Conservation (phyloP, 2,329 filamentous ascomycete species). For the Fusarium lateritium region DNA sequence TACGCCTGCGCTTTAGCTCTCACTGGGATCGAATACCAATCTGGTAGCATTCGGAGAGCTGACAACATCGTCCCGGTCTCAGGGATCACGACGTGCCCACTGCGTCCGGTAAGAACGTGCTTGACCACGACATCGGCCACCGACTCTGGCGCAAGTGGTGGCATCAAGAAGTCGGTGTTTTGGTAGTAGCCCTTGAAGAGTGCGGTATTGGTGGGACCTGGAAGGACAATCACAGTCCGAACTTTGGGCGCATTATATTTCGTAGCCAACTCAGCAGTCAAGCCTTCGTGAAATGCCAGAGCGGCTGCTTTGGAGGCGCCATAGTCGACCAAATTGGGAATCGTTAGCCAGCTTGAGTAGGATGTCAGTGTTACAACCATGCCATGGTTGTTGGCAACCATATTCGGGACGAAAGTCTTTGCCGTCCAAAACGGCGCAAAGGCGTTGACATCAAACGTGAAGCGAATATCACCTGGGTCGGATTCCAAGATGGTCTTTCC, state of each 20-base stretch:
- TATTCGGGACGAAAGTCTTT: slow-evolving; percentile 76
- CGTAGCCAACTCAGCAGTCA: slow-evolving; percentile 70
- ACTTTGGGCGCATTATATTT: slow-evolving; percentile 75
- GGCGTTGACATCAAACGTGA: slow-evolving; percentile 80
- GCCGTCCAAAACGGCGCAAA: slow-evolving; percentile 77
- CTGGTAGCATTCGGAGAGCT: slow-evolving; percentile 68
- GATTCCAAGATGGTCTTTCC: slow-evolving; percentile 73
- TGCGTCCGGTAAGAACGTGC: slow-evolving; percentile 64
- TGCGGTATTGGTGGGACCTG: slow-evolving; percentile 58
- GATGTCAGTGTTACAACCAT: slow-evolving; percentile 80
- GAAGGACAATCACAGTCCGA: slow-evolving; percentile 76
- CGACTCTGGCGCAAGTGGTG: slow-evolving; percentile 57
- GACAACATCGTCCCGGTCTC: slow-evolving; percentile 57
- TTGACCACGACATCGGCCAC: slow-evolving; percentile 64
- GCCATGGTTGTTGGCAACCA: slow-evolving; percentile 76
- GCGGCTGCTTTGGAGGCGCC: slow-evolving; percentile 76
- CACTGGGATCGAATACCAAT: slow-evolving; percentile 72
- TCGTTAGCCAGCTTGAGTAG: slow-evolving; percentile 71
- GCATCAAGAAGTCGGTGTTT: slow-evolving; percentile 58
- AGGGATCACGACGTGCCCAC: slow-evolving; percentile 65
- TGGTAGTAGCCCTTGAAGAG: slow-evolving; percentile 67
- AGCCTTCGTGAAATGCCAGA: slow-evolving; percentile 77
- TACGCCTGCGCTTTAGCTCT: slow-evolving; percentile 59
- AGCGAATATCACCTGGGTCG: slow-evolving; percentile 70
- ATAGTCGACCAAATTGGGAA: slow-evolving; percentile 78